A percentile compares a stretch with the other conserved stretches of the same genome.
Conservation (phyloP, 257 asterid species). For the Ophiorrhiza pumila region DNA sequence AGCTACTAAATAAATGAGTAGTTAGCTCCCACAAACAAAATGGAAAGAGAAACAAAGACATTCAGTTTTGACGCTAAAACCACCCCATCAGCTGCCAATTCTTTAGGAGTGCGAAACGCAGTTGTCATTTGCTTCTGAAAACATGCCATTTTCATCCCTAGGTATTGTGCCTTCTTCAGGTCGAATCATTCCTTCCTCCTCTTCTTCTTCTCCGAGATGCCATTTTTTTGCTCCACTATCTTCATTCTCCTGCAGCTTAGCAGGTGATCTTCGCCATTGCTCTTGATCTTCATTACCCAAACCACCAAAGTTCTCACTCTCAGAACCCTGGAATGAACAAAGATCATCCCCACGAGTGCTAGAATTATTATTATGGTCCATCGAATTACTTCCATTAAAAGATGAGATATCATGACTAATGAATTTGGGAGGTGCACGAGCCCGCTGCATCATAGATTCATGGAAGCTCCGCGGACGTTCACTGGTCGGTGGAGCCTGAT, state of each 20-base stretch:
- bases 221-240: conserved; percentile 2
- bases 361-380: background rate
- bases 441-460: conserved; percentile 47
- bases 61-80: background rate
- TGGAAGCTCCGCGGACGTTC: conserved; percentile 41
- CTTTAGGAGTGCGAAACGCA: background rate
- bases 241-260: conserved; percentile 10
- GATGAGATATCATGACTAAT: conserved; percentile 14
- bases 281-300: background rate
- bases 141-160: conserved; percentile 13
- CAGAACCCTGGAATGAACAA: conserved; percentile 13
- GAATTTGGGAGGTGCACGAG: conserved; percentile 22
- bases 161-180: conserved; percentile 13
- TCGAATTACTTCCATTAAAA: conserved; percentile 4
- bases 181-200: conserved; percentile 36
- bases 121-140: background rate
- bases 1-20: background rate
- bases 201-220: conserved; percentile 20
- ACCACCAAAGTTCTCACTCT: conserved; percentile 15
- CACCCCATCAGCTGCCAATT: background rate
- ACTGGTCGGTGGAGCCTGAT: conserved; percentile 27
- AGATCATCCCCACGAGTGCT: background rate
- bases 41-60: background rate
- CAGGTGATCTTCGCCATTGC: conserved; percentile 24
- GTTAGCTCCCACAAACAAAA: background rate